These are phyloP conservation scores for Boletellus ananiceps DNA, from an alignment of 768 basidiomycete genomes.

Conservation along the genomic window DNA sequence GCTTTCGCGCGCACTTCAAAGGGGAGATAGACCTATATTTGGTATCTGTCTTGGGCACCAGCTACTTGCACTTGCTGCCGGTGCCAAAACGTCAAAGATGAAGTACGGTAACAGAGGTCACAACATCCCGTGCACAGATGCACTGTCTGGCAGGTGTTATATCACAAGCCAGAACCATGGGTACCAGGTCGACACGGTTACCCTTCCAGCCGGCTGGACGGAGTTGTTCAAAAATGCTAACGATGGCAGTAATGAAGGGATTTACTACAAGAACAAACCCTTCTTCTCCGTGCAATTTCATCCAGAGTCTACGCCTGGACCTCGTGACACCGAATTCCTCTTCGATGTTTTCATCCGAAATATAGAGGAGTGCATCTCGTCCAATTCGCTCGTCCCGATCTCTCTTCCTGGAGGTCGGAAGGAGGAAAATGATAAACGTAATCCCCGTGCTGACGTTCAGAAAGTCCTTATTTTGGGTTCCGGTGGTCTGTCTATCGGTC, in stretches of 20 bases:
- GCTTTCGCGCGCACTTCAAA: constrained; percentile 62
- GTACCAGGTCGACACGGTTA: constrained; percentile 81
- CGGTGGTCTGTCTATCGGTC: constrained; percentile 95
- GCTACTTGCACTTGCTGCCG: constrained; percentile 89
- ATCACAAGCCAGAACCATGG: constrained; percentile 99
- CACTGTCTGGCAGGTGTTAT: constrained; percentile 92
- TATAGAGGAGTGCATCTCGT: constrained; percentile 66
- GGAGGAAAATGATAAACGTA: constrained; percentile 72
- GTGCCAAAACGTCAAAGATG: constrained; percentile 96
- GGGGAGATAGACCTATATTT: constrained; percentile 83
- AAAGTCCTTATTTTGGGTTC: constrained; percentile 98
- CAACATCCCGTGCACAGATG: constrained; percentile 96
- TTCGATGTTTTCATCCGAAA: constrained; percentile 97
- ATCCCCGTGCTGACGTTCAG: constrained; percentile 70
- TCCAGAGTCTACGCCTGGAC: constrained; percentile 94
- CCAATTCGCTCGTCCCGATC: constrained; percentile 52
- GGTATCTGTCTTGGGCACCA: constrained; percentile 99
- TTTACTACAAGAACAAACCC: constrained; percentile 87
- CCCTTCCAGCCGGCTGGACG: constrained; percentile 83
- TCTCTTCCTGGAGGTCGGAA: constrained; percentile 75
- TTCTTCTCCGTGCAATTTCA: constrained; percentile 99
- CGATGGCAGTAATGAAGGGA: constrained; percentile 96
- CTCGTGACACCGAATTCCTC: constrained; percentile 96
- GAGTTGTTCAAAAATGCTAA: constrained; percentile 96
- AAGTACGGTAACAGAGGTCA: constrained; percentile 99